Base-by-base conservation (phyloP, 179 eudicot genomes). In the Gypsophila paniculata region DNA sequence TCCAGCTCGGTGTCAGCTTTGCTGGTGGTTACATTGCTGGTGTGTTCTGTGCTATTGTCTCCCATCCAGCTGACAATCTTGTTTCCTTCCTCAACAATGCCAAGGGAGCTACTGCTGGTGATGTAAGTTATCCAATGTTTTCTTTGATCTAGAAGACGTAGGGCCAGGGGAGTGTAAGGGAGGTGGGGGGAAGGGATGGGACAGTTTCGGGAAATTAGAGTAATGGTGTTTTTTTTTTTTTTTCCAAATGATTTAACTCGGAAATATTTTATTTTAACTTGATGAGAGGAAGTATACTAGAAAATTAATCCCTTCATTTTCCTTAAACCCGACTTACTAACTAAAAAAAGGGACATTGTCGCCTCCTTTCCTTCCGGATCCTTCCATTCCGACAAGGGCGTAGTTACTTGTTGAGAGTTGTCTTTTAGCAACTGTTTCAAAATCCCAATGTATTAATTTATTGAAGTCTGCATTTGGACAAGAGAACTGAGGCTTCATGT, bases 1-100 rank as follows among this genome's bases (percentile, higher is more conserved):
- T 85, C 71, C 98, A 93, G 79, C 91, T 93, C 12, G 96, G 96
- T 44, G 96, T 93, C 51, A 92, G 94, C 84, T 89, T 91, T 65
- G 83, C 83, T 12, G 90, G 97, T 71, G 98, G 98, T 29, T 91
- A 89, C 64, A 54, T 85, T 12, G 97, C 98, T 19, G 98, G 98
- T 8, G 72, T 93, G 19, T 79, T 91, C n/a, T 93, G 98, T 77
- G 96, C 97, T 54, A 42, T 79, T 49, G 89, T 93, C 6, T 93
- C 97, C 49, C 98, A 93, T 66, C 98, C 98, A 51, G 98, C 98
- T 14, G 98, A 91, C 77, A 93, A 91, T 73, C 71, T 93, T 72
- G 98, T 91, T 38, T 93, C 98, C 21, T 91, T 93, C 75, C 97
- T 93, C 65, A 93, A 93, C 86, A 93, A 88, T 48, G 86, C 97